These are phyloP conservation scores for Clavulina sp. DNA, from an alignment of 768 basidiomycete genomes.

Conservation along the genomic window DNA sequence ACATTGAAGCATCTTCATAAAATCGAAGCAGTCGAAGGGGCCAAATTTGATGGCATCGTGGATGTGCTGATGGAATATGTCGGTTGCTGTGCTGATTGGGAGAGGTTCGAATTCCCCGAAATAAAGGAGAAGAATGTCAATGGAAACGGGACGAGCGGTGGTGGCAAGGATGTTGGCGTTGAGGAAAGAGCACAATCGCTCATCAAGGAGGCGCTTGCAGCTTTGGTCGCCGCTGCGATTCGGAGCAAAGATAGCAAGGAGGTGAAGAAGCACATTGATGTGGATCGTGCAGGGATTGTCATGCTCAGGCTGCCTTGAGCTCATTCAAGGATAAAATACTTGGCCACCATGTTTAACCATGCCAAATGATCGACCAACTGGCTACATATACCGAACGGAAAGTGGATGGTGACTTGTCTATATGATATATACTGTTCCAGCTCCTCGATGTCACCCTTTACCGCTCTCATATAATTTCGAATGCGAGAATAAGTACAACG, in stretches of 20 bases:
- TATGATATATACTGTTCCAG: too few species aligned
- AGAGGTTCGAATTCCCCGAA: slow-evolving; percentile 24
- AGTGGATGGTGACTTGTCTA: too few species aligned
- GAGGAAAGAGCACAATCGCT: slow-evolving; percentile 22
- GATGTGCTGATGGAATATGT: slow-evolving; percentile 39
- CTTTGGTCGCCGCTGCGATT: slow-evolving; percentile 40
- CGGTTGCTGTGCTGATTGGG: slow-evolving; percentile 47
- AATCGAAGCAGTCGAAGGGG: slow-evolving; percentile 22
- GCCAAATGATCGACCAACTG: too few species aligned
- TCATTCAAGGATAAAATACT: too few species aligned
- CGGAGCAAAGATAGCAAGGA: slow-evolving; percentile 35
- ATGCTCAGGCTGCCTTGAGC: slow-evolving; percentile 57
- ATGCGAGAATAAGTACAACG: too few species aligned
- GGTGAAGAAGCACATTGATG: slow-evolving; percentile 37
- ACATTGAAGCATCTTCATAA: slow-evolving; percentile 43
- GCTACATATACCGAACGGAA: too few species aligned
- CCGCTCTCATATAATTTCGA: too few species aligned
- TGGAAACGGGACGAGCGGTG: slow-evolving; percentile 9
- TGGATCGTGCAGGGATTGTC: slow-evolving; percentile 41
- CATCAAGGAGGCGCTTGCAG: slow-evolving; percentile 29
- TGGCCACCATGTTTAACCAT: too few species aligned
- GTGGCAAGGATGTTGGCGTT: slow-evolving; percentile 5
- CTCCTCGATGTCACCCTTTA: too few species aligned
- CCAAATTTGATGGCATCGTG: slow-evolving; percentile 37
- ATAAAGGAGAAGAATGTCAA: slow-evolving; percentile 8